Conservation (phyloP, 106 monocot genomes). For the Platanthera guangdongensis region DNA sequence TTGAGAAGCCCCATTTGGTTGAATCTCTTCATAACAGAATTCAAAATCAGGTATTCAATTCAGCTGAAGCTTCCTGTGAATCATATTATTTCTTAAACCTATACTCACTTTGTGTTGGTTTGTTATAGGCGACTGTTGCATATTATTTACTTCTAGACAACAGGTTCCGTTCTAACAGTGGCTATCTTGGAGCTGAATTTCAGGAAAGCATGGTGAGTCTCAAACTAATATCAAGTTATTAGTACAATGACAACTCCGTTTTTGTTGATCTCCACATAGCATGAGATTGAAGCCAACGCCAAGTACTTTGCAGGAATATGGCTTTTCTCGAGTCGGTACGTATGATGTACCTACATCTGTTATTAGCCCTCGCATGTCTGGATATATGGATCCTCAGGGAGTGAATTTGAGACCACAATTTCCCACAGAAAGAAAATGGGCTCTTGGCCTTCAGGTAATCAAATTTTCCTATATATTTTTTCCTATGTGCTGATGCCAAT, state of each 20-base stretch:
- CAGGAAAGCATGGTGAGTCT: conserved; percentile 67
- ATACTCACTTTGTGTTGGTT: conserved; percentile 6
- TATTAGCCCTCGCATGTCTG: conserved; percentile 23
- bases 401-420: conserved; percentile 31
- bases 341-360: conserved; percentile 24
- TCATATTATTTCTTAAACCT: neutral
- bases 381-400: conserved; percentile 51
- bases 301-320: conserved; percentile 34
- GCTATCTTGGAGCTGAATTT: conserved; percentile 75
- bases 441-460: conserved; percentile 82
- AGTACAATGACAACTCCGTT: neutral
- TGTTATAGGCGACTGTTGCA: conserved; percentile 63
- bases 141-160: conserved; percentile 85
- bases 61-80: neutral
- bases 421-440: conserved; percentile 76
- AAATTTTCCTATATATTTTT: neutral
- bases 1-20: conserved; percentile 47
- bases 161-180: conserved; percentile 48
- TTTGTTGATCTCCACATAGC: neutral
- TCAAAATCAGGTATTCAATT: conserved; percentile 62
- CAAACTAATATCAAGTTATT: neutral
- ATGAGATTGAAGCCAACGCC: neutral
- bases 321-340: conserved; percentile 21
- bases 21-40: conserved; percentile 62
- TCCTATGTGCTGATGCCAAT: neutral